These are phyloP conservation scores for Parietaria judaica DNA, from an alignment of 306 rosid species.

Conservation along the genomic window DNA sequence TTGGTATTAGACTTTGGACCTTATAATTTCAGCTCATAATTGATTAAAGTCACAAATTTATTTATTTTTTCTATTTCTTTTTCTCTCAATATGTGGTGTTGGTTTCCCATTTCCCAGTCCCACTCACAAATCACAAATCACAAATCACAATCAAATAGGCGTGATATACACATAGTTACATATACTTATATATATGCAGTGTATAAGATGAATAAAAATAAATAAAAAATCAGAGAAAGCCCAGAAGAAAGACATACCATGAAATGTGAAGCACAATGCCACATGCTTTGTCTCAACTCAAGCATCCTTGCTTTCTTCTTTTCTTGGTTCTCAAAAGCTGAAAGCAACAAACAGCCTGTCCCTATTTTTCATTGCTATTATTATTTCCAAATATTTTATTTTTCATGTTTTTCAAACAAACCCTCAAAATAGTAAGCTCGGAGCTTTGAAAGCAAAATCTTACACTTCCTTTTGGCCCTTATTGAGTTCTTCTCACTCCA, in stretches of 20 bases:
- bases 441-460: slow-evolving; percentile 19
- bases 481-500: neutral
- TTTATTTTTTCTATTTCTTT: too few species aligned
- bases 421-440: slow-evolving; percentile 29
- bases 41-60: neutral
- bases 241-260: slow-evolving; percentile 58
- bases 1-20: neutral
- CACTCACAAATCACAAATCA: neutral
- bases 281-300: slow-evolving; percentile 66
- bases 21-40: neutral
- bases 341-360: slow-evolving; percentile 83
- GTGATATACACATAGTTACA: slow-evolving; percentile 13
- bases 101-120: slow-evolving; percentile 12
- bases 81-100: neutral
- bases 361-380: slow-evolving; percentile 26
- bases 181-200: too few species aligned
- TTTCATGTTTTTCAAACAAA: slow-evolving; percentile 8
- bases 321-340: slow-evolving; percentile 51
- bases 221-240: slow-evolving; percentile 10
- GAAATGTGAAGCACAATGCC: slow-evolving; percentile 91
- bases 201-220: neutral
- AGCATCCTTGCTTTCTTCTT: slow-evolving; percentile 63
- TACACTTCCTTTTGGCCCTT: slow-evolving; percentile 24
- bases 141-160: slow-evolving; percentile 19
- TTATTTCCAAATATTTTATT: neutral